Conservation (phyloP, 2,329 filamentous ascomycete genomes). For the Venturia asperata region DNA sequence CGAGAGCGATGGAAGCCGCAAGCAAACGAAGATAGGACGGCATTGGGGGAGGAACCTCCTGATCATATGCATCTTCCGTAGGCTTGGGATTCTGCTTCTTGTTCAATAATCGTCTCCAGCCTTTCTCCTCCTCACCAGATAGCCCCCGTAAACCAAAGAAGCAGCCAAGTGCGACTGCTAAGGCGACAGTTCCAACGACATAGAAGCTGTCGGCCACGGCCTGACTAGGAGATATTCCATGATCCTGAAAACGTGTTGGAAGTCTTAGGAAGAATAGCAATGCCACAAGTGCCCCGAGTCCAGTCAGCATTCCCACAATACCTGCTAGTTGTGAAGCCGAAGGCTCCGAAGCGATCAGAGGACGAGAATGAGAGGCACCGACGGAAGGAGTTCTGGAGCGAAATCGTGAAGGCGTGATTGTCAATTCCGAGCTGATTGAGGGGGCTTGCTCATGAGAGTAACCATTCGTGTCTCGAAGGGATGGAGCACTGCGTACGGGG, state of each 20-base stretch:
- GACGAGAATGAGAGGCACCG: neutral
- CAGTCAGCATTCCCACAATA: conserved; percentile 85
- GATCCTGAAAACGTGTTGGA: conserved; percentile 68
- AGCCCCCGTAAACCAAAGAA: conserved; percentile 65
- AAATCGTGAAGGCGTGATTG: conserved; percentile 59
- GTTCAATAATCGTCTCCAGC: conserved; percentile 44
- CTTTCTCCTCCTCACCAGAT: conserved; percentile 70
- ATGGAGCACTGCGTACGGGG: conserved; percentile 26
- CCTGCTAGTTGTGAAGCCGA: conserved; percentile 67
- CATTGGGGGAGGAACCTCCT: neutral
- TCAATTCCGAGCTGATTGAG: conserved; percentile 66
- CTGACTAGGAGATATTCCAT: conserved; percentile 63
- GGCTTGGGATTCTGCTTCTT: conserved; percentile 8
- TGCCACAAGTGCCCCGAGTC: conserved; percentile 82
- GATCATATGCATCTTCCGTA: conserved; percentile 15
- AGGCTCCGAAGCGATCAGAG: conserved; percentile 23
- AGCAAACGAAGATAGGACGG: conserved; percentile 37
- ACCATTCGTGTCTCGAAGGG: conserved; percentile 29
- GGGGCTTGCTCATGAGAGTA: conserved; percentile 53
- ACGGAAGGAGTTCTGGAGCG: conserved; percentile 29
- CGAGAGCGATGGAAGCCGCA: conserved; percentile 46
- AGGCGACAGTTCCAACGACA: conserved; percentile 65
- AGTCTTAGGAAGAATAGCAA: conserved; percentile 77
- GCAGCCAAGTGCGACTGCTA: conserved; percentile 67
- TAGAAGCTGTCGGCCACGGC: conserved; percentile 84